These are phyloP conservation scores for Arachnomyces sp. DNA, from an alignment of 2,329 filamentous ascomycete genomes.

Conservation along the genomic window DNA sequence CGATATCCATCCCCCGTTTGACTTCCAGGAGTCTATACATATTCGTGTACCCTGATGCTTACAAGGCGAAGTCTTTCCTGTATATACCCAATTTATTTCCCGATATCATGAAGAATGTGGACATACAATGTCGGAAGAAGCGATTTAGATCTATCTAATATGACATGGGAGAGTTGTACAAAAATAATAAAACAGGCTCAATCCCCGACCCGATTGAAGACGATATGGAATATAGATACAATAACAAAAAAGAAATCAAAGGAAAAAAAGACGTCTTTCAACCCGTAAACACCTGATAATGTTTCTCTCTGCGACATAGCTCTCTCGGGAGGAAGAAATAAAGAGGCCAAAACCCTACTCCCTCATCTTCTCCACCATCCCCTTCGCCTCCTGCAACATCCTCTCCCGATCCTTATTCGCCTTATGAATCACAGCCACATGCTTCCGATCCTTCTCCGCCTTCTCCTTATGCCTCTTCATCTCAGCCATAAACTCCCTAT, in stretches of 20 bases:
- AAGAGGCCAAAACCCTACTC: too few relatives aligned
- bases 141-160: too few relatives aligned
- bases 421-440: conserved; percentile 33
- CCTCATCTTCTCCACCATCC: conserved; percentile 36
- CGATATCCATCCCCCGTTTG: too few relatives aligned
- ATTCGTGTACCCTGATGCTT: too few relatives aligned
- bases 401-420: conserved; percentile 39
- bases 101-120: too few relatives aligned
- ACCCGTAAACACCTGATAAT: conserved; percentile 9
- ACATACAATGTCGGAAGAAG: too few relatives aligned
- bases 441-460: conserved; percentile 32
- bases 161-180: too few relatives aligned
- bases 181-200: background rate
- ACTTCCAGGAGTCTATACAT: too few relatives aligned
- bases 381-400: conserved; percentile 37
- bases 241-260: background rate
- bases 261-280: background rate
- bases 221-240: conserved; percentile 1
- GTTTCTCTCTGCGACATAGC: conserved; percentile 16
- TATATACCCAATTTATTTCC: too few relatives aligned
- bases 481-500: conserved; percentile 29
- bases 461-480: conserved; percentile 27
- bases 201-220: conserved; percentile 3
- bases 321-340: too few relatives aligned
- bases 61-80: too few relatives aligned